Evolutionary conservation across 2,329 filamentous ascomycete genomes (phyloP).

Genomic region (Salinomyces thailandicus): DNA sequence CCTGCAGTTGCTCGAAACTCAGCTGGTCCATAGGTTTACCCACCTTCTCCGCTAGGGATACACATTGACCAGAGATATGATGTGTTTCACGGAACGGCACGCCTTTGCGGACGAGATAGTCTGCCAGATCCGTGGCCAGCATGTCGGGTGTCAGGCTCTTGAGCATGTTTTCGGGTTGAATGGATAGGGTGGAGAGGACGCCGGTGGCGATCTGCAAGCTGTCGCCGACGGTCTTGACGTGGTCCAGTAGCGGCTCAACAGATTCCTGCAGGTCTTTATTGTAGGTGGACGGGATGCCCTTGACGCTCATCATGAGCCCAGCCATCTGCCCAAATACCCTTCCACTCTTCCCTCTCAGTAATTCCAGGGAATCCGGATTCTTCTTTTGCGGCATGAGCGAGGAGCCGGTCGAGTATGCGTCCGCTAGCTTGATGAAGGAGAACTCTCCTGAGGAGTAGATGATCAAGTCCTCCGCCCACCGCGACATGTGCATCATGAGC

Average conservation of each 20-base stretch:
- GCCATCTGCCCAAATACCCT: slow-evolving; percentile 72
- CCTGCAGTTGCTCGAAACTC: slow-evolving; percentile 54
- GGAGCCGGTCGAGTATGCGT: slow-evolving; percentile 69
- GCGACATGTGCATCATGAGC: slow-evolving; percentile 68
- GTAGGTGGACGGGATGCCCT: slow-evolving; percentile 70
- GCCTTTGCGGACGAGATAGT: slow-evolving; percentile 54
- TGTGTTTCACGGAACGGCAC: slow-evolving; percentile 74
- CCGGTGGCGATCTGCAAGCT: slow-evolving; percentile 75
- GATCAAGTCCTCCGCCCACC: slow-evolving; percentile 79
- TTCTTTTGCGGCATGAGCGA: slow-evolving; percentile 78
- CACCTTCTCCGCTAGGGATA: slow-evolving; percentile 60
- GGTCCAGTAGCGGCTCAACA: slow-evolving; percentile 75
- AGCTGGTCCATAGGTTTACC: slow-evolving; percentile 60
- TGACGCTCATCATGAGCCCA: slow-evolving; percentile 65
- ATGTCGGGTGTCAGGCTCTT: slow-evolving; percentile 72
- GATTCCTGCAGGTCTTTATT: slow-evolving; percentile 90
- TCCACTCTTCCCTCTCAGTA: slow-evolving; percentile 68
- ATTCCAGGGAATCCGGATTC: slow-evolving; percentile 63
- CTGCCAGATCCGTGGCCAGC: slow-evolving; percentile 62
- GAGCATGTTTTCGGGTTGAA: slow-evolving; percentile 64
- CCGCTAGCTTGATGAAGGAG: slow-evolving; percentile 62
- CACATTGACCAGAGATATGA: slow-evolving; percentile 62
- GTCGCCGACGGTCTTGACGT: slow-evolving; percentile 70
- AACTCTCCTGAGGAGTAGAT: slow-evolving; percentile 70
- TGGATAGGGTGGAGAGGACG: slow-evolving; percentile 61